Conservation (phyloP, 140 eudicot species). For the Cichorium intybus region DNA sequence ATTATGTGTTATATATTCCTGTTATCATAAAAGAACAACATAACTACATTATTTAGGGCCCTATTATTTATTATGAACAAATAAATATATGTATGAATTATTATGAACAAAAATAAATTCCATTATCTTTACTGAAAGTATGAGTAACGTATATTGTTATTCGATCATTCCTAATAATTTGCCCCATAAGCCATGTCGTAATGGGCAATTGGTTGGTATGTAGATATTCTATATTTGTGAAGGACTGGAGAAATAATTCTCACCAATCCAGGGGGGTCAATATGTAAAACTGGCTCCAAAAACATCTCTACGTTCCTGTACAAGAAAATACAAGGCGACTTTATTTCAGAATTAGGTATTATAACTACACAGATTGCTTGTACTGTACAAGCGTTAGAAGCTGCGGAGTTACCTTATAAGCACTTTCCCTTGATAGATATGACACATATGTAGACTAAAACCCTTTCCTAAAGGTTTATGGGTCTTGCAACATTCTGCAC, state of each 20-base stretch:
- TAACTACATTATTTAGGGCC: too few relatives aligned
- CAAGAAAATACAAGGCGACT: neutral
- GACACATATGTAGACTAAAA: constrained; percentile 65
- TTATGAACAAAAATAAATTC: too few relatives aligned
- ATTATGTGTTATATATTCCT: neutral
- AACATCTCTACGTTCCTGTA: constrained; percentile 81
- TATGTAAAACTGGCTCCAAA: constrained; percentile 65
- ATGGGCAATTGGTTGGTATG: too few relatives aligned
- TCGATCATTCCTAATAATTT: too few relatives aligned
- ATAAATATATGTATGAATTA: too few relatives aligned
- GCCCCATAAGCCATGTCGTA: too few relatives aligned
- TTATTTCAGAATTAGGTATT: neutral
- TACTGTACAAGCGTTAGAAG: neutral
- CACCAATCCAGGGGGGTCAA: constrained; percentile 60
- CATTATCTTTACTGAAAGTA: too few relatives aligned
- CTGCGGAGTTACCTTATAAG: constrained; percentile 45
- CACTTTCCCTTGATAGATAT: constrained; percentile 72
- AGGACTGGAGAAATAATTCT: constrained; percentile 7
- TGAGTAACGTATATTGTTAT: too few relatives aligned
- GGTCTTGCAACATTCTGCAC: constrained; percentile 63
- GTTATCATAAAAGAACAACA: neutral
- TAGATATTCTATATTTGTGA: neutral
- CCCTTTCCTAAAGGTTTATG: constrained; percentile 65
- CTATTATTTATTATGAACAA: too few relatives aligned
- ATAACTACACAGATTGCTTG: neutral